These are phyloP conservation scores for Erysimum pusillum DNA, from an alignment of 441 rosid genomes.

Conservation along the genomic window DNA sequence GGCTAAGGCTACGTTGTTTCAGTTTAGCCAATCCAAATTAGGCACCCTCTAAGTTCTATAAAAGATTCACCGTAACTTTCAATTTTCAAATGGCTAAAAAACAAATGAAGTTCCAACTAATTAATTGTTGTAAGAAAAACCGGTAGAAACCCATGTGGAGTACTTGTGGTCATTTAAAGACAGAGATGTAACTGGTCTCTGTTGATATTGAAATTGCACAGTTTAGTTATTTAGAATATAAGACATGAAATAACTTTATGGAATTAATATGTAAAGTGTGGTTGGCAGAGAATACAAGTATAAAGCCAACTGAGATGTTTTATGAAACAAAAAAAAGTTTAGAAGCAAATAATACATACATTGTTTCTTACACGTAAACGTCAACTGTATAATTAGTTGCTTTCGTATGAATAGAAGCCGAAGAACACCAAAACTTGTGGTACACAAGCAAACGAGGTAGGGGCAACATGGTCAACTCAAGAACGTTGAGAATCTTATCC, in stretches of 20 bases:
- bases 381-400: slow-evolving; percentile 21
- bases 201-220: not conserved
- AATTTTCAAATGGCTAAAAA: not conserved
- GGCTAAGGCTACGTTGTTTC: slow-evolving; percentile 14
- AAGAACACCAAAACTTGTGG: slow-evolving; percentile 33
- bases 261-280: slow-evolving; percentile 17
- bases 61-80: not conserved
- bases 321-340: not conserved
- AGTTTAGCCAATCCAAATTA: not conserved
- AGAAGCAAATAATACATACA: slow-evolving; percentile 4
- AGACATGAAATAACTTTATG: slow-evolving; percentile 4
- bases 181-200: slow-evolving; percentile 2
- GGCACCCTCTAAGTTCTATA: not conserved
- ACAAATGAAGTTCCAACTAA: not conserved
- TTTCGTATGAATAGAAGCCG: slow-evolving; percentile 20
- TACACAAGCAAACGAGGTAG: not conserved
- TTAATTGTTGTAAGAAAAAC: slow-evolving; percentile 11
- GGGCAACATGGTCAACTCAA: slow-evolving; percentile 8
- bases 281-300: slow-evolving; percentile 21
- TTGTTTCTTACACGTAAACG: slow-evolving; percentile 44
- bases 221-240: not conserved
- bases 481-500: slow-evolving; percentile 42
- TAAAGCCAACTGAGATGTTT: slow-evolving; percentile 14
- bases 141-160: slow-evolving; percentile 39
- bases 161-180: slow-evolving; percentile 36